These are phyloP conservation scores for Penicillium sp. DNA, from an alignment of 2,329 filamentous ascomycete genomes.

Conservation along the genomic window DNA sequence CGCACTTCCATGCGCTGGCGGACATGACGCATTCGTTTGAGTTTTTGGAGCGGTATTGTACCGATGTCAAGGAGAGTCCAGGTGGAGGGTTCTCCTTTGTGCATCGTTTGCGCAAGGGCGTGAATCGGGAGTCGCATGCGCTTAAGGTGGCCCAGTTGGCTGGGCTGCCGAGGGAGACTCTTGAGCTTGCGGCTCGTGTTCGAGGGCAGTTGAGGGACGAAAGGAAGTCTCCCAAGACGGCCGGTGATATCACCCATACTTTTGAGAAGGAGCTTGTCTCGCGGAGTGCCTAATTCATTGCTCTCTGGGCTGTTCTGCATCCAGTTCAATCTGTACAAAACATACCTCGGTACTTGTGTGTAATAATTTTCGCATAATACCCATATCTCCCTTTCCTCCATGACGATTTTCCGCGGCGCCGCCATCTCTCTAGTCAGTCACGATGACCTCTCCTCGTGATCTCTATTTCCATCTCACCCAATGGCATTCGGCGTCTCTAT, in stretches of 20 bases:
- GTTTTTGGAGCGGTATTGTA: conserved; percentile 76
- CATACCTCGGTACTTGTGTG: not conserved
- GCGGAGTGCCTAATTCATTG: not conserved
- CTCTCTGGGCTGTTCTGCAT: not conserved
- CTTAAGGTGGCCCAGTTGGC: conserved; percentile 91
- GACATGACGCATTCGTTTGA: conserved; percentile 69
- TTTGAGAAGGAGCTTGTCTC: not conserved
- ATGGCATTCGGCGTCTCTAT: not conserved
- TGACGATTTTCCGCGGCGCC: too few species aligned
- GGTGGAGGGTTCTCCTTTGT: conserved; percentile 77
- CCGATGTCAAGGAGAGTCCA: conserved; percentile 76
- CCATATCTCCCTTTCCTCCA: not conserved
- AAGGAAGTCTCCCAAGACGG: not conserved
- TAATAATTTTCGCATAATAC: not conserved
- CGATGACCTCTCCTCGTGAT: not conserved
- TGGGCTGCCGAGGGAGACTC: conserved; percentile 72
- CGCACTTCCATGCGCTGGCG: conserved; percentile 85
- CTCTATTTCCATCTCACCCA: not conserved
- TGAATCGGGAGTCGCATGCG: conserved; percentile 87
- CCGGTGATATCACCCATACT: not conserved
- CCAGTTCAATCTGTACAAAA: not conserved
- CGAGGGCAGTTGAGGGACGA: conserved; percentile 43
- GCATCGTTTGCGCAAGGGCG: conserved; percentile 76
- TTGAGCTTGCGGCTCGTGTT: conserved; percentile 66
- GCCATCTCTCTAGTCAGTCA: not conserved